Base-by-base conservation (phyloP, 129 eudicot genomes). In the Chrysanthemum makinoi region DNA sequence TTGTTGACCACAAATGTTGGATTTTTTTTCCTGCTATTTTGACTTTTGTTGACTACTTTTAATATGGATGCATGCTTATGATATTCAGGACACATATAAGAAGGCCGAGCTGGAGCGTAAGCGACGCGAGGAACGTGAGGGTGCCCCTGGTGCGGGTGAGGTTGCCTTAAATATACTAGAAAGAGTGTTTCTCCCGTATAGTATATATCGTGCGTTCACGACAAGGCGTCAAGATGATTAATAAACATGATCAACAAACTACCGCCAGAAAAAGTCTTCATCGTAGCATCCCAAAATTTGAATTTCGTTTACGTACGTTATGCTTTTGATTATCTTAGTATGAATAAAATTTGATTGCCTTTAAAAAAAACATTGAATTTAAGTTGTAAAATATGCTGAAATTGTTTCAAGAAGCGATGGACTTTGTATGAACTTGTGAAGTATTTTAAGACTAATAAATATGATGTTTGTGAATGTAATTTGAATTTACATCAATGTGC, bases 31-130 rank as follows among this genome's bases (percentile, higher is more conserved):
- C 19, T 20, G 35, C 5, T 30, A 4, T 30, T 30, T 30, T 30
- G 35, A 30, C 35, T 30, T 58, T 63, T 51, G 56, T 51, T 50
- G 16, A 51, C 56, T 4, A 51, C 18, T 14, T 50, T n/a, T 3
- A 51, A 2, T 51, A 51, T 1, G 5, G 35, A 14, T 51, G 15
- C 6, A 51, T 51, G 51, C 19, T 24, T 14, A 52, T 75, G 22
- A 18, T 65, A 74, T 73, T 79, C 83, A 91, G 97, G 97, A 91
- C 75, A 91, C 89, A 72, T 87, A 91, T 74, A 85, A 71, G 73
- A 3, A 4, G 35, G 6, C 35, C 35, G 5, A 30, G 35, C 35
- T 4, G 35, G 35, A 30, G 35, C 35, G 0, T 26, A 3, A 26
- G 28, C 24, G 24, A 22, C 24, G 24, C 24, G 24, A 22, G 24